phyloP scores from a whole-genome alignment of 441 rosid genomes.

The Raphanus hybrid region DNA sequence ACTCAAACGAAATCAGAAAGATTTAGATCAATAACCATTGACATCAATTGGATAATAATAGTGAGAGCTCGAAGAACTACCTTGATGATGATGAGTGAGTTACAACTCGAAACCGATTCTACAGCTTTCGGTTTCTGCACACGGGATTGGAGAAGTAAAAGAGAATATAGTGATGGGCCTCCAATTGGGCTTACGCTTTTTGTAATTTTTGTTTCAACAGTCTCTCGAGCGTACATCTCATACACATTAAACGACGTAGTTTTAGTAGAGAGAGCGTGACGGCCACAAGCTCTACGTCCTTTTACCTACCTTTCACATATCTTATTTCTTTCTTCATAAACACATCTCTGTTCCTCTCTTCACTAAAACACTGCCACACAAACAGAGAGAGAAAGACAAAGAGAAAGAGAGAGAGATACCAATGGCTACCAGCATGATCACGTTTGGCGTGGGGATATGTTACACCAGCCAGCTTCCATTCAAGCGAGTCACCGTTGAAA shows the following conservation, averaged over 20 bases:
- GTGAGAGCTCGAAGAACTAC: not conserved
- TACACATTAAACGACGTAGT: conserved; percentile 9
- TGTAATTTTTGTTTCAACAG: too few relatives aligned
- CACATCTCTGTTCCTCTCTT: conserved; percentile 18
- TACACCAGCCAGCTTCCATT: conserved; percentile 25
- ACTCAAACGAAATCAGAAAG: not conserved
- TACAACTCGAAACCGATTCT: not conserved
- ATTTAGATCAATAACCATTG: not conserved
- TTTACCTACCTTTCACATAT: conserved; percentile 15
- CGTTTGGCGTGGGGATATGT: conserved; percentile 42
- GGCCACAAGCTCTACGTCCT: conserved; percentile 33
- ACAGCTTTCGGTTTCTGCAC: not conserved
- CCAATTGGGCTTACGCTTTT: not conserved
- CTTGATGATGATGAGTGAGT: not conserved
- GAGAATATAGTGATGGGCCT: not conserved
- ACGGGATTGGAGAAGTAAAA: not conserved
- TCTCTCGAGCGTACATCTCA: conserved; percentile 8
- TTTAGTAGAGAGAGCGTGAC: conserved; percentile 33
- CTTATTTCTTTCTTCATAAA: conserved; percentile 10
- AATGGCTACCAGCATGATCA: conserved; percentile 51
- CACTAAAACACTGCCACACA: conserved; percentile 20
- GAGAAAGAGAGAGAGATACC: conserved; percentile 9
- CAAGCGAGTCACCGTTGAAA: conserved; percentile 18
- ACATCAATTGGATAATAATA: not conserved
- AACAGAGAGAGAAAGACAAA: too few relatives aligned